These are phyloP conservation scores for Candida pseudoviswanathii DNA, from an alignment of 1,139 yeast genomes.

Conservation along the genomic window DNA sequence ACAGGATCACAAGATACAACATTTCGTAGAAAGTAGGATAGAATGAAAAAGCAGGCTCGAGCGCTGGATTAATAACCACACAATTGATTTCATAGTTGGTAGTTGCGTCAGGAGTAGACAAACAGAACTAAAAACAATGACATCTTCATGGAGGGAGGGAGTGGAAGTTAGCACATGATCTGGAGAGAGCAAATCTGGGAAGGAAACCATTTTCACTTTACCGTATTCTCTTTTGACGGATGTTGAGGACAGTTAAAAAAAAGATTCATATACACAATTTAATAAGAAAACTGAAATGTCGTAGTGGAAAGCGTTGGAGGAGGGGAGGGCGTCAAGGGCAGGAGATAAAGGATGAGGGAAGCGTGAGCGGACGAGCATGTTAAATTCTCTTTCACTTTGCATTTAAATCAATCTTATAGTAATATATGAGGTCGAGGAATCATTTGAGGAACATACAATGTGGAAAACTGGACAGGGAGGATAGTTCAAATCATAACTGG, in stretches of 20 bases:
- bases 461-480: neutral
- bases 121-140: neutral
- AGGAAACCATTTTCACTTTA: neutral
- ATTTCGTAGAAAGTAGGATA: neutral
- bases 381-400: constrained; percentile 4
- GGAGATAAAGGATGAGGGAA: neutral
- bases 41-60: neutral
- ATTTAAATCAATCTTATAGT: neutral
- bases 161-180: neutral
- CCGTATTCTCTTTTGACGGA: constrained; percentile 1
- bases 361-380: neutral
- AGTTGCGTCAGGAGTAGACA: neutral
- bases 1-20: neutral
- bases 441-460: constrained; percentile 1
- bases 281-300: constrained; percentile 3
- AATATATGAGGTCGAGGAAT: neutral
- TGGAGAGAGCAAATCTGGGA: neutral
- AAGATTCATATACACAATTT: neutral
- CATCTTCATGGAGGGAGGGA: neutral
- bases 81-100: neutral
- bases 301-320: neutral
- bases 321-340: neutral
- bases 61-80: neutral
- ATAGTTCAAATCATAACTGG: neutral
- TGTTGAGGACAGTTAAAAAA: constrained; percentile 2